phyloP scores from a whole-genome alignment of 208 protist species.

The Crithidia bombi region DNA sequence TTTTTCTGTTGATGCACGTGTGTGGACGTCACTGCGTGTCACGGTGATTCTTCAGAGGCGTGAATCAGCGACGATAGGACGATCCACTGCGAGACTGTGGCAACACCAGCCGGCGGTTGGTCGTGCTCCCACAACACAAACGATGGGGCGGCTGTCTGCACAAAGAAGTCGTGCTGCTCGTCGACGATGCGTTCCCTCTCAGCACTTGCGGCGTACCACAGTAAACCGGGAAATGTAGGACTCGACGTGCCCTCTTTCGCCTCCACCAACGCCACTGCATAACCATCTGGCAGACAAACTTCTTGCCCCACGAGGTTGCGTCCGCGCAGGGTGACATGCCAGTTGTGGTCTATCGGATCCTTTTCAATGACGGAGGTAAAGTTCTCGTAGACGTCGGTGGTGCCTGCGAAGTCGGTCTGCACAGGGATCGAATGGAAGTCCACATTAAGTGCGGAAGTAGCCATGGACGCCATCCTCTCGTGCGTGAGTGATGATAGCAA shows the following conservation, averaged over 20 bases:
- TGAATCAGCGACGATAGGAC: slow-evolving; percentile 52
- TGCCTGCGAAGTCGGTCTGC: slow-evolving; percentile 68
- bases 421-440: slow-evolving; percentile 72
- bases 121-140: slow-evolving; percentile 76
- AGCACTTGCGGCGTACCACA: neutral
- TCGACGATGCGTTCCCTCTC: slow-evolving; percentile 3
- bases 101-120: slow-evolving; percentile 29
- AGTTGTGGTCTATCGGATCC: slow-evolving; percentile 4
- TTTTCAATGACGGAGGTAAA: slow-evolving; percentile 50
- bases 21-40: too few species aligned
- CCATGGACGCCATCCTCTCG: neutral
- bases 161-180: slow-evolving; percentile 22
- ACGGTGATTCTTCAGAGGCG: too few species aligned
- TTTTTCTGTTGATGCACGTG: too few species aligned
- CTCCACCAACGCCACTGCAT: slow-evolving; percentile 34
- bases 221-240: neutral
- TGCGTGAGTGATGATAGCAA: neutral
- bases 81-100: slow-evolving; percentile 57
- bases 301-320: slow-evolving; percentile 40
- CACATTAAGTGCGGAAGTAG: neutral
- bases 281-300: slow-evolving; percentile 36
- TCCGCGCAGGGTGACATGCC: slow-evolving; percentile 38
- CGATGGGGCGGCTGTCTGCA: slow-evolving; percentile 25
- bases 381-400: slow-evolving; percentile 66
- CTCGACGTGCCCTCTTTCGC: neutral